Percentiles rank a stretch among this genome's conserved stretches.
Conservation (phyloP, 2,329 filamentous ascomycete species). For the Aspergillus pseudoglaucus region DNA sequence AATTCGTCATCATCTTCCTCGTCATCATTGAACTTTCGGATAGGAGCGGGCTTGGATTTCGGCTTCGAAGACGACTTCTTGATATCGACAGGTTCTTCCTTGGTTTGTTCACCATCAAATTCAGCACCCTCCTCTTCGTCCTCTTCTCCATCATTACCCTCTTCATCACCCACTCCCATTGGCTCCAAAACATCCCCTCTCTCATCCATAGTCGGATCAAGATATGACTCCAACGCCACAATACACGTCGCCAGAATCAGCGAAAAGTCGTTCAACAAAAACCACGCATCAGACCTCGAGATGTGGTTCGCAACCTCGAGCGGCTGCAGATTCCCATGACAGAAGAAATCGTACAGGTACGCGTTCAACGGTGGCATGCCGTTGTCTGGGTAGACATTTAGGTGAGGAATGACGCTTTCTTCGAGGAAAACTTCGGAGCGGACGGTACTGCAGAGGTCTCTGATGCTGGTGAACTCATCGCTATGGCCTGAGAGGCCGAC, state of each 20-base stretch:
- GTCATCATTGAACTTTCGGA: background rate
- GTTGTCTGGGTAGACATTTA: slow-evolving; percentile 56
- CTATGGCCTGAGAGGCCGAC: slow-evolving; percentile 62
- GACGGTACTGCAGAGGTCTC: slow-evolving; percentile 60
- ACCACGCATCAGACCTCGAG: slow-evolving; percentile 64
- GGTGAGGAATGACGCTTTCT: slow-evolving; percentile 63
- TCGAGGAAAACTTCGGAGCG: slow-evolving; percentile 68
- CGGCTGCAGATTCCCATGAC: slow-evolving; percentile 58
- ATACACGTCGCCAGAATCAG: slow-evolving; percentile 38
- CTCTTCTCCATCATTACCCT: background rate
- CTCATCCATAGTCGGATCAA: slow-evolving; percentile 14
- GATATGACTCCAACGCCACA: slow-evolving; percentile 25
- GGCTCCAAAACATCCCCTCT: background rate
- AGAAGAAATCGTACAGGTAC: slow-evolving; percentile 66
- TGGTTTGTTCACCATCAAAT: background rate
- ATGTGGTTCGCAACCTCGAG: slow-evolving; percentile 62
- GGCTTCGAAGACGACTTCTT: background rate
- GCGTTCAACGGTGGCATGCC: slow-evolving; percentile 37
- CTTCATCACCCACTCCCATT: background rate
- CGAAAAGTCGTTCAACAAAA: slow-evolving; percentile 61
- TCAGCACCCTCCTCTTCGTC: background rate
- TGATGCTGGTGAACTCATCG: slow-evolving; percentile 59
- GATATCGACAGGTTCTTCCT: background rate
- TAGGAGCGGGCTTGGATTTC: background rate
- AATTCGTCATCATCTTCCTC: background rate